These are phyloP conservation scores for Artemisia annua DNA, from an alignment of 129 eudicot genomes.

Conservation along the genomic window DNA sequence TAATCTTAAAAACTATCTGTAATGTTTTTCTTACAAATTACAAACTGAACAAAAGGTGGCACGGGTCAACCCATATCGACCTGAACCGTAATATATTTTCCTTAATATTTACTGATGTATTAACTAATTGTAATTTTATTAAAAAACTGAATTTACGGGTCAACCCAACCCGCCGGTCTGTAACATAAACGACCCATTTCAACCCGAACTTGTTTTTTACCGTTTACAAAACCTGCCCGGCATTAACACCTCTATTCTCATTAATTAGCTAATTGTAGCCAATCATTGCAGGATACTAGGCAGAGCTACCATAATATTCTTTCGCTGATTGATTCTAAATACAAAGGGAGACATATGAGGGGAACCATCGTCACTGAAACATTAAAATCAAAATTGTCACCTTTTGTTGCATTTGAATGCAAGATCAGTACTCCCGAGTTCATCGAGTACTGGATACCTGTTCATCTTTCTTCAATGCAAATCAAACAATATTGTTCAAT, in stretches of 20 bases:
- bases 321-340: conserved; percentile 35
- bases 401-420: conserved; percentile 44
- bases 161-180: background rate
- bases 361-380: background rate
- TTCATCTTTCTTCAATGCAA: conserved; percentile 58
- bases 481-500: conserved; percentile 56
- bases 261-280: conserved; percentile 4
- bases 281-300: conserved; percentile 31
- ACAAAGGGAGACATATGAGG: conserved; percentile 23
- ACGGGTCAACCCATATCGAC: background rate
- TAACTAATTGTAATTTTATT: no score
- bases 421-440: conserved; percentile 26
- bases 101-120: background rate
- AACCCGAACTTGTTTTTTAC: no score
- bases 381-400: conserved; percentile 31
- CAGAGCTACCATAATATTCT: conserved; percentile 26
- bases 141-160: background rate
- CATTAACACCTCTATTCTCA: no score
- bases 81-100: background rate
- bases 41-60: no score
- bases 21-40: no score
- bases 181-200: no score
- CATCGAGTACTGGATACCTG: conserved; percentile 76
- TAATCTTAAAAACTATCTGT: no score
- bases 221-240: no score